Evolutionary conservation across 2,329 filamentous ascomycete genomes (phyloP).

Genomic region (Chlorencoelia australis): DNA sequence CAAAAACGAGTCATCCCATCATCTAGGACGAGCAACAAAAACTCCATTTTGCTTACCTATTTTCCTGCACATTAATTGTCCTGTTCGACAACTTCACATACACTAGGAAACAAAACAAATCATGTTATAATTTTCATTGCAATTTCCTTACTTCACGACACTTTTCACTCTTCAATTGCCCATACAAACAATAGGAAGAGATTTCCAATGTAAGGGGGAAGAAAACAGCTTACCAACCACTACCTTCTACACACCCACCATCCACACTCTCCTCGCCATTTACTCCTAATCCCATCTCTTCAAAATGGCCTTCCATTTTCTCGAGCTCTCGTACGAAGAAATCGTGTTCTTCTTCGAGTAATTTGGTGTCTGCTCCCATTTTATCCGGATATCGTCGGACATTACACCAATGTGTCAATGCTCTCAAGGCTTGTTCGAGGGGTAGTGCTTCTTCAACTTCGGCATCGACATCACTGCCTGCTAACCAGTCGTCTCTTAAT

Average conservation of each 20-base stretch:
- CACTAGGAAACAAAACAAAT: no score
- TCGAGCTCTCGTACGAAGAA: constrained; percentile 73
- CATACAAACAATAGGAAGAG: no score
- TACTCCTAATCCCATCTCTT: constrained; percentile 19
- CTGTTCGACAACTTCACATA: no score
- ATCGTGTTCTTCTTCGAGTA: constrained; percentile 63
- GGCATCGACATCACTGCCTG: constrained; percentile 81
- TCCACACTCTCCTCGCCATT: constrained; percentile 13
- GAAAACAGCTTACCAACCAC: neutral
- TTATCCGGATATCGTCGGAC: constrained; percentile 70
- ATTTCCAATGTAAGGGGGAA: no score
- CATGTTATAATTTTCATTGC: no score
- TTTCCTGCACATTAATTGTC: no score
- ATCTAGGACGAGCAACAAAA: no score
- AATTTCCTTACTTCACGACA: no score
- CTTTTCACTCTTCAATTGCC: no score
- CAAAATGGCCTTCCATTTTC: constrained; percentile 45
- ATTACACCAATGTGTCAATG: constrained; percentile 92
- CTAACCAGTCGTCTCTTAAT: constrained; percentile 88
- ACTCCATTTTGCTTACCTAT: no score
- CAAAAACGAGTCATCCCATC: no score
- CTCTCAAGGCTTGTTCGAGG: constrained; percentile 80
- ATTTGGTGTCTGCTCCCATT: constrained; percentile 46
- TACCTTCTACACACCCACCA: constrained; percentile 4
- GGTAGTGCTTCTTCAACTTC: constrained; percentile 90